These are phyloP conservation scores for Phialocephala subalpina DNA, from an alignment of 2,329 filamentous ascomycete species.

Conservation along the genomic window DNA sequence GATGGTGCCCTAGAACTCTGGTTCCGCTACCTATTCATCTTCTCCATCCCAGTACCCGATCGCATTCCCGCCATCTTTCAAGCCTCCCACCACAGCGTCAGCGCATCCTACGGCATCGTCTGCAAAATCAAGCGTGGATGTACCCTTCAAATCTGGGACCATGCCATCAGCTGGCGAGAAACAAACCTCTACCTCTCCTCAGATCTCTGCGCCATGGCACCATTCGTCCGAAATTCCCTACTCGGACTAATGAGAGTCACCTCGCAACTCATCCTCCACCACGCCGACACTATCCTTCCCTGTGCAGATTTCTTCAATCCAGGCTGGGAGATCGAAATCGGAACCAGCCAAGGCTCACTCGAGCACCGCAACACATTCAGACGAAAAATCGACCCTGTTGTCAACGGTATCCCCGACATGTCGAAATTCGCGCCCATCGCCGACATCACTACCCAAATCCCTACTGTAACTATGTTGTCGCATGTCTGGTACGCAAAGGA, in stretches of 20 bases:
- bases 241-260: slow-evolving; percentile 35
- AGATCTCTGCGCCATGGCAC: slow-evolving; percentile 35
- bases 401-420: slow-evolving; percentile 12
- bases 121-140: slow-evolving; percentile 67
- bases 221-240: slow-evolving; percentile 40
- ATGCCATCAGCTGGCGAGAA: slow-evolving; percentile 68
- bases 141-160: slow-evolving; percentile 69
- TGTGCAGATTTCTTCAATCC: slow-evolving; percentile 69
- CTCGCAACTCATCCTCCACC: slow-evolving; percentile 43
- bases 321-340: slow-evolving; percentile 69
- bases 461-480: slow-evolving; percentile 71
- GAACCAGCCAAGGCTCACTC: slow-evolving; percentile 62
- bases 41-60: slow-evolving; percentile 52
- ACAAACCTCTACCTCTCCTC: slow-evolving; percentile 40
- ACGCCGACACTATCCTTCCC: slow-evolving; percentile 64
- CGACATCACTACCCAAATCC: slow-evolving; percentile 63
- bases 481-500: slow-evolving; percentile 65
- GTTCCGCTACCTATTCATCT: slow-evolving; percentile 55
- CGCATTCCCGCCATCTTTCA: slow-evolving; percentile 63
- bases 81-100: slow-evolving; percentile 68
- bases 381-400: slow-evolving; percentile 60
- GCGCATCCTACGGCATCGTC: slow-evolving; percentile 66
- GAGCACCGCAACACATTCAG: slow-evolving; percentile 64
- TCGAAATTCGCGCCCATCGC: slow-evolving; percentile 64
- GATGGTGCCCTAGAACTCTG: slow-evolving; percentile 55